A percentile compares a stretch with the other conserved stretches of the same genome.
phyloP scores from a whole-genome alignment of 2,329 filamentous ascomycete species.

The Apiospora rasikravindrae region DNA sequence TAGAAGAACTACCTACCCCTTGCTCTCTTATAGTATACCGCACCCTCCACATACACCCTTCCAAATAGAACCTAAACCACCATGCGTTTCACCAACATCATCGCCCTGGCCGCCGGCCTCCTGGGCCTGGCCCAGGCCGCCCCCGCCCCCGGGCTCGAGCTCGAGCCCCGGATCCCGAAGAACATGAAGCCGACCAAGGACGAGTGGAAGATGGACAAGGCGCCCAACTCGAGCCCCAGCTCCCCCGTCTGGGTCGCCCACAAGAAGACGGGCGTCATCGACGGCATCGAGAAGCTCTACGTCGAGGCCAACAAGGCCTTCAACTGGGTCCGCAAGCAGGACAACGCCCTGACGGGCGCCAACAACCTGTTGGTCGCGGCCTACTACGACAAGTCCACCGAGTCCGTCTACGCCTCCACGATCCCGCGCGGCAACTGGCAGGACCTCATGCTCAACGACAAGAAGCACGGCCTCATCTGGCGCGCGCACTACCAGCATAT shows the following conservation, averaged over 20 bases:
- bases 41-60: background rate
- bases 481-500: background rate
- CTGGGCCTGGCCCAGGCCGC: background rate
- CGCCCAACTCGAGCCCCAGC: background rate
- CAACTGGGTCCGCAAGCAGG: background rate
- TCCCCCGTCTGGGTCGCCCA: background rate
- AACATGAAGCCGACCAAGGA: background rate
- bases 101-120: background rate
- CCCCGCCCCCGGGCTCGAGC: too few species aligned
- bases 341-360: background rate
- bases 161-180: background rate
- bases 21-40: background rate
- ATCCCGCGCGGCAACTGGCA: background rate
- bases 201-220: background rate
- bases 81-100: background rate
- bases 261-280: background rate
- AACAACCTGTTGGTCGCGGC: background rate
- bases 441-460: background rate
- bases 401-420: background rate
- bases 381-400: background rate
- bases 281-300: background rate
- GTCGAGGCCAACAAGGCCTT: background rate
- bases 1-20: background rate
- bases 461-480: background rate
- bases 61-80: background rate